Conservation (phyloP, 306 rosid genomes). For the Biancaea sappan region DNA sequence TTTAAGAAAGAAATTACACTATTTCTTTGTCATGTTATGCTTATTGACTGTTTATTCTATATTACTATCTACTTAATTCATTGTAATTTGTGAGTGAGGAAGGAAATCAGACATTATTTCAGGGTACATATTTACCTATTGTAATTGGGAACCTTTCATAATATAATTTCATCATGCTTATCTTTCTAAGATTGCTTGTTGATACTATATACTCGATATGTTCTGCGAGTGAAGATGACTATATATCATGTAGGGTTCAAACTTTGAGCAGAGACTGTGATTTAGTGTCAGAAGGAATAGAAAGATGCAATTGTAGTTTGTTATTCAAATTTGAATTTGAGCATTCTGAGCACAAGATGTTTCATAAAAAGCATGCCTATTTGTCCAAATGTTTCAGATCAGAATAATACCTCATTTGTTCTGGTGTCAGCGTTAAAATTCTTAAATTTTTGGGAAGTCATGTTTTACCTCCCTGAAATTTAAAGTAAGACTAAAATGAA, state of each 20-base stretch:
- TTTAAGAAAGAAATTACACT: constrained; percentile 11
- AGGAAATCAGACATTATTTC: neutral
- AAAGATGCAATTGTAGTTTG: neutral
- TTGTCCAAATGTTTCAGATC: no score
- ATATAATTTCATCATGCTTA: neutral
- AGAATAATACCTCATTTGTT: neutral
- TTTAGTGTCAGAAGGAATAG: neutral
- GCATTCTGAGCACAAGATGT: no score
- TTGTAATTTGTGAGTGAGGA: neutral
- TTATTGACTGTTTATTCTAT: neutral
- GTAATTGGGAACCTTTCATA: neutral
- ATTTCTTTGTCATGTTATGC: constrained; percentile 8
- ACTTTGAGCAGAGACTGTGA: no score
- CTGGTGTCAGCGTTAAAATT: neutral
- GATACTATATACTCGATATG: no score
- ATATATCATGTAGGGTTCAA: no score
- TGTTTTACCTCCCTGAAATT: no score
- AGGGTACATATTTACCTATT: neutral
- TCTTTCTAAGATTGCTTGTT: neutral
- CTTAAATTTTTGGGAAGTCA: no score
- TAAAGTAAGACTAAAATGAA: no score
- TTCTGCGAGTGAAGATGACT: neutral
- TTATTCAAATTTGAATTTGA: no score
- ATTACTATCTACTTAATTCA: no score
- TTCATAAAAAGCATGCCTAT: no score